Percentiles rank a stretch among this genome's conserved stretches.
These are phyloP conservation scores for Aspergillus ustus DNA, from an alignment of 2,329 filamentous ascomycete species.

Conservation along the genomic window DNA sequence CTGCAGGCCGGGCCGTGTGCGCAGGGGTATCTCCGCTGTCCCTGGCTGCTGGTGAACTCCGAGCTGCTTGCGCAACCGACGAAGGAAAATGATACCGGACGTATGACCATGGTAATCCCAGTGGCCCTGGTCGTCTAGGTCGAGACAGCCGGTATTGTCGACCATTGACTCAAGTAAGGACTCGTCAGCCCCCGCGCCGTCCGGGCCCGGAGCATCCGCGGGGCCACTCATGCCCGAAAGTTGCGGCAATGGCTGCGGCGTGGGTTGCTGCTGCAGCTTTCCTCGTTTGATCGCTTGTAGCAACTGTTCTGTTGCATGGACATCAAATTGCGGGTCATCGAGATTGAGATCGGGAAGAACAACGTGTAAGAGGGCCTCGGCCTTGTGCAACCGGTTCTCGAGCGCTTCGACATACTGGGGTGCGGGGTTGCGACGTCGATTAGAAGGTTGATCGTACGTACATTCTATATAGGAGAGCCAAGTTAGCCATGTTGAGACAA, in stretches of 20 bases:
- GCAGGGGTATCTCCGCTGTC: slow-evolving; percentile 59
- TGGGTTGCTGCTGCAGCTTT: slow-evolving; percentile 23
- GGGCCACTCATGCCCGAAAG: slow-evolving; percentile 25
- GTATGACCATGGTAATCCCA: slow-evolving; percentile 97
- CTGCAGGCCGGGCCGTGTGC: slow-evolving; percentile 56
- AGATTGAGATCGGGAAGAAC: slow-evolving; percentile 84
- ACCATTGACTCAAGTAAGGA: slow-evolving; percentile 91
- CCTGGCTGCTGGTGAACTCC: slow-evolving; percentile 73
- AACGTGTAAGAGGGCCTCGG: slow-evolving; percentile 76
- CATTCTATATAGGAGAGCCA: slow-evolving; percentile 66
- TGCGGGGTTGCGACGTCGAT: slow-evolving; percentile 84
- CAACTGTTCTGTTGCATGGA: slow-evolving; percentile 71
- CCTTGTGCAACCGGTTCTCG: slow-evolving; percentile 79
- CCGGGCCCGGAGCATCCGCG: slow-evolving; percentile 28
- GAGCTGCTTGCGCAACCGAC: slow-evolving; percentile 85
- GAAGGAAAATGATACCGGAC: slow-evolving; percentile 86
- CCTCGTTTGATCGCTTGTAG: slow-evolving; percentile 52
- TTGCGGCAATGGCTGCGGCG: slow-evolving; percentile 16
- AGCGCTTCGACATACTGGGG: slow-evolving; percentile 92
- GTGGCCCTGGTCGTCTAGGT: slow-evolving; percentile 86
- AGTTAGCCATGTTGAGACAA: not conserved
- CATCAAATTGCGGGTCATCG: slow-evolving; percentile 81
- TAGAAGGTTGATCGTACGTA: slow-evolving; percentile 94
- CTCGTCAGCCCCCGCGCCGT: slow-evolving; percentile 61
- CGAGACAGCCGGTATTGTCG: slow-evolving; percentile 85